These are phyloP conservation scores for Geranomyces michiganensis DNA, from an alignment of 192 early-diverging fungal species.

Conservation along the genomic window DNA sequence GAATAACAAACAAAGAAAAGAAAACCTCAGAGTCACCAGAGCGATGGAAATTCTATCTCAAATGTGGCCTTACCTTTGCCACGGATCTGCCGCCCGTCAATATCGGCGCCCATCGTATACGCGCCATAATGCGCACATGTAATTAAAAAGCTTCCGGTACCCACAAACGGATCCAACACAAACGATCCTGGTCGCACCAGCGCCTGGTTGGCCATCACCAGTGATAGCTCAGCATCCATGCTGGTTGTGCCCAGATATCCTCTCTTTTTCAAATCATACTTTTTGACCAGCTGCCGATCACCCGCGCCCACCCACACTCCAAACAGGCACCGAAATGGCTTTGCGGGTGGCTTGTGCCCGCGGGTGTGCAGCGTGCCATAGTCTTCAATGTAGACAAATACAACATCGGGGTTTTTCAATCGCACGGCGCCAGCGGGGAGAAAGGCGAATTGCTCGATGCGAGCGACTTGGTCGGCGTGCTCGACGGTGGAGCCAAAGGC, in stretches of 20 bases:
- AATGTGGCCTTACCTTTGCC: slow-evolving; percentile 64
- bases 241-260: slow-evolving; percentile 93
- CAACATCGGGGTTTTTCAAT: slow-evolving; percentile 75
- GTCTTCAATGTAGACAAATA: slow-evolving; percentile 79
- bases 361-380: slow-evolving; percentile 44
- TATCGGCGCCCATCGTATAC: slow-evolving; percentile 90
- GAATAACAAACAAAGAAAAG: no score
- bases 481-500: slow-evolving; percentile 76
- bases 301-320: slow-evolving; percentile 68
- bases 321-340: slow-evolving; percentile 29
- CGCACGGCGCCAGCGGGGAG: slow-evolving; percentile 86
- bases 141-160: slow-evolving; percentile 89
- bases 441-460: slow-evolving; percentile 86
- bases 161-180: slow-evolving; percentile 96
- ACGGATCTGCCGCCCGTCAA: slow-evolving; percentile 96
- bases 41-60: background rate
- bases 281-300: slow-evolving; percentile 72
- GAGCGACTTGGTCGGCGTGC: slow-evolving; percentile 70
- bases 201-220: slow-evolving; percentile 96
- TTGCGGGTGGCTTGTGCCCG: slow-evolving; percentile 18
- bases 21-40: background rate
- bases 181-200: slow-evolving; percentile 75
- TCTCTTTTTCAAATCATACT: slow-evolving; percentile 93
- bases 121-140: slow-evolving; percentile 94
- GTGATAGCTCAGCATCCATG: slow-evolving; percentile 97